Percentiles rank a stretch among this genome's conserved stretches.
phyloP scores from a whole-genome alignment of 441 rosid species.

The Kokia cookei region DNA sequence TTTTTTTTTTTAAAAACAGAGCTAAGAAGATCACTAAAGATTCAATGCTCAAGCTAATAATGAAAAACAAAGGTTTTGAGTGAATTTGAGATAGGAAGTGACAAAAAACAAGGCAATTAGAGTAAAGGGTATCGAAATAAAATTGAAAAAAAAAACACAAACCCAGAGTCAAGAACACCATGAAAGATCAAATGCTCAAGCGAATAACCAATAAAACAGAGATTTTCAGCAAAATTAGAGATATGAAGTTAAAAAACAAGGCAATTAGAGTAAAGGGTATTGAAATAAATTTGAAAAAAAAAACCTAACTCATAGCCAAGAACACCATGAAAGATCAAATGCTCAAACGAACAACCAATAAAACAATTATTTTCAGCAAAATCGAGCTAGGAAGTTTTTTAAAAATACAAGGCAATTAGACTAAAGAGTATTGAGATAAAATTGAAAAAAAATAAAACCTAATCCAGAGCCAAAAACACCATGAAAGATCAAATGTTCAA shows the following conservation, averaged over 20 bases:
- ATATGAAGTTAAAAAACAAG: no score
- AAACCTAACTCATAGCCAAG: not conserved
- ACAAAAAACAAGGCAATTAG: not conserved
- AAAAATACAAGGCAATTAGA: no score
- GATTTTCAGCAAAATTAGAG: conserved; percentile 5
- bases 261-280: not conserved
- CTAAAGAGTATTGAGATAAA: no score
- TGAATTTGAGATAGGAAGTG: not conserved
- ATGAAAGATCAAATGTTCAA: not conserved
- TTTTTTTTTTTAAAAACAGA: not conserved
- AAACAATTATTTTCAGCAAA: not conserved
- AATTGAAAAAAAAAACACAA: not conserved
- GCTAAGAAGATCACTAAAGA: conserved; percentile 10
- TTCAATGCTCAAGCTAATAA: not conserved
- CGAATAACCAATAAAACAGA: not conserved
- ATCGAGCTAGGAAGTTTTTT: not conserved
- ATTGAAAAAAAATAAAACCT: not conserved
- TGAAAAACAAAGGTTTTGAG: conserved; percentile 2
- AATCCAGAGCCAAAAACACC: conserved; percentile 5
- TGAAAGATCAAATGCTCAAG: not conserved
- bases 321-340: conserved; percentile 4
- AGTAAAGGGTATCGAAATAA: not conserved
- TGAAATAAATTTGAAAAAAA: not conserved
- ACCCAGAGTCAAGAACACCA: conserved; percentile 10
- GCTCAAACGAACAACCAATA: not conserved